Base-by-base conservation (phyloP, 2,329 filamentous ascomycete genomes). In the Pochonia chlamydosporia region DNA sequence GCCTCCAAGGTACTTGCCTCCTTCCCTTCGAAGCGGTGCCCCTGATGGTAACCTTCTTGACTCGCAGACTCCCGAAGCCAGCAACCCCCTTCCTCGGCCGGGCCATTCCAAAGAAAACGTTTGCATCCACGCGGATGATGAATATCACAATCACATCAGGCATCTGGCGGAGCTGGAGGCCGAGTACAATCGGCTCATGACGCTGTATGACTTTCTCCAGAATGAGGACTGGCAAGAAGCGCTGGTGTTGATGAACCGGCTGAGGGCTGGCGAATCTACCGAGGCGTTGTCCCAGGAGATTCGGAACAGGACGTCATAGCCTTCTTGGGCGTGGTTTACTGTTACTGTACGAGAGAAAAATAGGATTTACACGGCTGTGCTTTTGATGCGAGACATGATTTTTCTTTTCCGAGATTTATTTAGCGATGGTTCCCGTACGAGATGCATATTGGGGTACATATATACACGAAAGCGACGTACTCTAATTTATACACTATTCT, bases 261-360 rank as follows among this genome's bases (percentile, higher is more conserved):
- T 33, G 9, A 8, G 30, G 9, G 30, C 30, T 5, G 30, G 30
- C 14, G 30, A 33, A 14, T 33, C 30, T 5, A 33, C 14, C 30
- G 30, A 13, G 9, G n/a, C 9, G 9, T 33, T 33, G 30, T 10
- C 30, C 9, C 5, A 5, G 30, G 30, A 33, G 14, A n/a, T 33
- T n/a, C 30, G n/a, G 30, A 5, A 13, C 5, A 14, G 30, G 30
- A 63, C 48, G 5, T 54, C 9, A 33, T n/a, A n/a, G 14, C 30
- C 30, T 10, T 33, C 30, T 10, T 33, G n/a, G n/a, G n/a, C n/a
- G 30, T 33, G 8, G 30, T 13, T 33, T 10, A 5, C 30, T n/a
- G 30, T 10, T n/a, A n/a, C n/a, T n/a, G n/a, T n/a, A n/a, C n/a
- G n/a, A n/a, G n/a, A n/a, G n/a, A n/a, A n/a, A n/a, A n/a, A n/a